Base-by-base conservation (phyloP, 805 yeast species). In the Yamadazyma insecticola region DNA sequence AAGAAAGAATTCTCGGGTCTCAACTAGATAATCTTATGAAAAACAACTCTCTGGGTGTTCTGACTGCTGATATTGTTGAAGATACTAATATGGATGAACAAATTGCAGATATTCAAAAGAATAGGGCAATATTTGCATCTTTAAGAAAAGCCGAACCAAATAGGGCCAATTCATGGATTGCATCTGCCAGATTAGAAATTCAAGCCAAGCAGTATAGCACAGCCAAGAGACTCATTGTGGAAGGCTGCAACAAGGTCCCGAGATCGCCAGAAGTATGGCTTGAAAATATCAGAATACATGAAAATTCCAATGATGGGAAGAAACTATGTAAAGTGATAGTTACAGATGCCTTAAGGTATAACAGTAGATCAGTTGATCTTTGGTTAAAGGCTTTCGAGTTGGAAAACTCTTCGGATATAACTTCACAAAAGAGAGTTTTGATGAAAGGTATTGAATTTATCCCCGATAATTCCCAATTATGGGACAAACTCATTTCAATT, bases 141-240 rank as follows among this genome's bases (percentile, higher is more conserved):
- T 69, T 84, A 41, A 67, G 94, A 21, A 74, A 72, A 41, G 60
- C 86, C 0, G 81, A 85, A 44, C 96, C 97, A 0, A 55, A 60
- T 24, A 80, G 78, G 36, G 73, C 95, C 0, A 73, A 74, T 28
- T 84, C 82, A 4, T 90, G 96, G 95, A 82, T 90, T 14, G 86
- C 94, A 0, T 74, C 87, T 28, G 94, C 96, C 0, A 58, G 86
- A 28, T 51, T 87, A 7, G 97, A 90, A 48, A 81, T 75, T 41
- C 71, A 69, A 26, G 81, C 79, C 1, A 67, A 68, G 26, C 77
- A 76, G 30, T 62, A 64, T 32, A 57, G 57, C 4, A 55, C 55
- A 10, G 96, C 97, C 0, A 70, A 72, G 32, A 57, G 56, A 14
- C 39, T 83, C 11, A 79, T 88, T 5, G 65, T 64, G n/a, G 76